A percentile compares a stretch with the other conserved stretches of the same genome.
Evolutionary conservation across 441 rosid species (phyloP).

Genomic region (Gossypium gossypioides): DNA sequence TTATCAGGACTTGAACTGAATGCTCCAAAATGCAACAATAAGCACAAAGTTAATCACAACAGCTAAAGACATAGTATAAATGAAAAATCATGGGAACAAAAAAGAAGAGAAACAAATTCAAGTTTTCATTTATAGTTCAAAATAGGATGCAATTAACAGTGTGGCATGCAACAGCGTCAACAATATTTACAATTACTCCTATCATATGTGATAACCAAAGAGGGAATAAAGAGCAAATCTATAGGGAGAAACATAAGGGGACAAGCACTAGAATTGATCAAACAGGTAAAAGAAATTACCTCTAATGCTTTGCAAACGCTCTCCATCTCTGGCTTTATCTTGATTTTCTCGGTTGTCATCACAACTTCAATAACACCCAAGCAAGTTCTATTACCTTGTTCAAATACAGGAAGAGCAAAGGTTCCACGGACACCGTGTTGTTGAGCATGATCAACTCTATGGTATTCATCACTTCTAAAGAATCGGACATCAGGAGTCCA

Average conservation of each 20-base stretch:
- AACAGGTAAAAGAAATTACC: conserved; percentile 33
- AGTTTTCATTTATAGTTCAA: no score
- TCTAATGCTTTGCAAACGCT: conserved; percentile 72
- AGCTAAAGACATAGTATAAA: no score
- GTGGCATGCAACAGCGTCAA: no score
- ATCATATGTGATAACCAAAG: no score
- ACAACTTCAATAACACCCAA: conserved; percentile 88
- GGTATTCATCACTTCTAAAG: conserved; percentile 74
- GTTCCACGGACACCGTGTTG: conserved; percentile 66
- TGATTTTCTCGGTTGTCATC: conserved; percentile 50
- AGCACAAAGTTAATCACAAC: neutral
- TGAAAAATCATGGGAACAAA: no score
- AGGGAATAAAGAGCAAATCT: no score
- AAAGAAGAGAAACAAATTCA: no score
- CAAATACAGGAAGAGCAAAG: conserved; percentile 82
- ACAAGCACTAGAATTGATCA: neutral
- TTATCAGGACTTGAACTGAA: neutral
- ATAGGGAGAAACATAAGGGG: no score
- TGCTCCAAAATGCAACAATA: neutral
- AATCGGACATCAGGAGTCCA: conserved; percentile 92
- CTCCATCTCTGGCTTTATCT: conserved; percentile 60
- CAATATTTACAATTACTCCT: no score
- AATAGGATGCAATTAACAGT: no score
- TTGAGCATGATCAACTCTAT: conserved; percentile 63
- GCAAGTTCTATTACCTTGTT: conserved; percentile 68